phyloP scores from a whole-genome alignment of 75 land plant genomes.

The Sequoia sempervirens region DNA sequence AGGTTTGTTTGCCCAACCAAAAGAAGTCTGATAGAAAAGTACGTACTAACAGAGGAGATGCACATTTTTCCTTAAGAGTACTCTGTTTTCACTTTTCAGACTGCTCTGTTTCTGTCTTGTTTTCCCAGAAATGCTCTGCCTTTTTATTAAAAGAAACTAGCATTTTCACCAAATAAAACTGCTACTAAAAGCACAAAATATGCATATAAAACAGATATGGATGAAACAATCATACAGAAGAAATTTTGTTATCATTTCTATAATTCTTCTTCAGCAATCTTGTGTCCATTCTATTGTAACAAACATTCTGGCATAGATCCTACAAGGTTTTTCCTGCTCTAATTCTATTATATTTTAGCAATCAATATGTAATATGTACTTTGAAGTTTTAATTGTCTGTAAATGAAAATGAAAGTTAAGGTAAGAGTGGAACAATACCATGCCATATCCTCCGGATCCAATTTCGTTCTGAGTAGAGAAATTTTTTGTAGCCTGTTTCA shows the following conservation, averaged over 20 bases:
- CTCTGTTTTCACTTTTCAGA: no score
- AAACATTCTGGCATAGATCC: neutral
- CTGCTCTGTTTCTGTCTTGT: no score
- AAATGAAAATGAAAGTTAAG: neutral
- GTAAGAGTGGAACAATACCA: slow-evolving; percentile 16
- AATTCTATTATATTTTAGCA: neutral
- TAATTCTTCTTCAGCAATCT: neutral
- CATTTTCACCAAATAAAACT: neutral
- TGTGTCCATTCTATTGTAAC: neutral
- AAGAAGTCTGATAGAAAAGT: no score
- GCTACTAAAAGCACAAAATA: no score
- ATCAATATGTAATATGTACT: neutral
- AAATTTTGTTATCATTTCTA: no score
- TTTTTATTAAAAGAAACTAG: no score
- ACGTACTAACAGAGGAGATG: no score
- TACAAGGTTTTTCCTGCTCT: neutral
- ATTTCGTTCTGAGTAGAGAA: slow-evolving; percentile 50
- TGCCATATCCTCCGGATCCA: slow-evolving; percentile 79
- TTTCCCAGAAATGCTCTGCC: no score
- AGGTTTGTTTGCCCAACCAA: no score
- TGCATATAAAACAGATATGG: no score
- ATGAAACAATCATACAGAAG: no score
- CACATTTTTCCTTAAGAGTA: no score
- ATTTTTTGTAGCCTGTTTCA: slow-evolving; percentile 59
- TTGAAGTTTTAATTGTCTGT: neutral